These are phyloP conservation scores for Crassisporium funariophilum DNA, from an alignment of 768 basidiomycete genomes.

Conservation along the genomic window DNA sequence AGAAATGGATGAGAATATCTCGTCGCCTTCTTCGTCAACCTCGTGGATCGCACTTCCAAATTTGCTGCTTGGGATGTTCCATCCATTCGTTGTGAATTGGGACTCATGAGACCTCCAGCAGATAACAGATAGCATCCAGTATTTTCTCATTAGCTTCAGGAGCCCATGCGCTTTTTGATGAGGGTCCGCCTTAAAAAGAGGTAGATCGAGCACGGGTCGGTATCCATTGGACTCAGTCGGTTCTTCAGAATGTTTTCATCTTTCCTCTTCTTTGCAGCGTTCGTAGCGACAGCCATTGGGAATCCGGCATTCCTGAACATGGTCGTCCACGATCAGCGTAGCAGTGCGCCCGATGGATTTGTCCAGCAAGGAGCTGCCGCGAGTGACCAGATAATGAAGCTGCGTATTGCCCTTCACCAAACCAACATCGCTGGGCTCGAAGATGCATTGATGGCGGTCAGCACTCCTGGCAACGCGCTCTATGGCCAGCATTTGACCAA, in stretches of 20 bases:
- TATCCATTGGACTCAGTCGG: no score
- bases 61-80: no score
- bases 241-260: constrained; percentile 11
- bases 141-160: no score
- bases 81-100: no score
- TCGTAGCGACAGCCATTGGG: constrained; percentile 8
- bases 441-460: constrained; percentile 43
- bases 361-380: constrained; percentile 16
- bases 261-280: constrained; percentile 12
- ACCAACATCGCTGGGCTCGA: constrained; percentile 44
- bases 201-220: no score
- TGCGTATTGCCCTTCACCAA: constrained; percentile 52
- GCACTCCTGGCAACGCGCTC: constrained; percentile 47
- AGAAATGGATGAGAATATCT: no score
- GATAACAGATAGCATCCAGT: no score
- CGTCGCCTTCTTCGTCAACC: no score
- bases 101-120: no score
- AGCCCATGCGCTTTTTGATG: no score
- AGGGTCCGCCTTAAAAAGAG: no score
- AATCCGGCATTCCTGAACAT: constrained; percentile 16
- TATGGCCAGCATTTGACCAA: constrained; percentile 54
- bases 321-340: constrained; percentile 24
- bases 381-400: constrained; percentile 30
- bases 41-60: no score
- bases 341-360: constrained; percentile 27